Base-by-base conservation (phyloP, 805 yeast genomes). In the Allodekkera sacchari region DNA sequence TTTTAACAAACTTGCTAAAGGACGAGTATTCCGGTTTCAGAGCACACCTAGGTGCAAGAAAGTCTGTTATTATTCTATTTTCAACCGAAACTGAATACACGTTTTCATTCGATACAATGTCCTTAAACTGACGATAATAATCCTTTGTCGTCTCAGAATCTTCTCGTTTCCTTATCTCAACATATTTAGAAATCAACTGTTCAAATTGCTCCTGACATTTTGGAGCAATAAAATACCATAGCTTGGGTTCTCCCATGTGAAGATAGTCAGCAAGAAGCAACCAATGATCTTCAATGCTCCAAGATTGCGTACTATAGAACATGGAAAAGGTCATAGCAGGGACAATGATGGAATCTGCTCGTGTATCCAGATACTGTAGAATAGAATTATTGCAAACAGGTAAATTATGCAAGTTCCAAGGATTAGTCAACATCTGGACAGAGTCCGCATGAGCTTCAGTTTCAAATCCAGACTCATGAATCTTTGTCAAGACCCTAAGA, bases 191-290 rank as follows among this genome's bases (percentile, higher is more conserved):
- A n/a, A 66, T 25, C 11, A 71, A 47, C 3, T 37, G 31, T 44
- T 79, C 83, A 45, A 69, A 77, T 34, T 65, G 66, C 3, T 52
- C 63, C 32, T 65, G 64, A 31, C 71, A 72, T 43, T 60, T 57
- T 11, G 77, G 78, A 0, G 79, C 69, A n/a, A 80, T 63, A 34
- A 76, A 65, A 38, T 73, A 77, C 83, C 84, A 76, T 13, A 69
- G 44, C 44, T 67, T 71, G 10, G 61, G 45, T 6, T 69, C 68
- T 3, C 87, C 88, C 30, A 61, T 41, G 39, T 73, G 74, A 28
- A 66, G 71, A 38, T 65, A 77, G 44, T 72, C 74, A 18, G 66
- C 55, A 8, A 59, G 46, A 27, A 74, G 73, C 3, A 78, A 50
- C 49, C 69, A 71, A 38, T 73, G 80, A 40, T 79, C 87, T 41